Percentiles rank a stretch among this genome's conserved stretches.
Evolutionary conservation across 2,329 filamentous ascomycete genomes (phyloP).

Genomic region (Alternaria sp.): DNA sequence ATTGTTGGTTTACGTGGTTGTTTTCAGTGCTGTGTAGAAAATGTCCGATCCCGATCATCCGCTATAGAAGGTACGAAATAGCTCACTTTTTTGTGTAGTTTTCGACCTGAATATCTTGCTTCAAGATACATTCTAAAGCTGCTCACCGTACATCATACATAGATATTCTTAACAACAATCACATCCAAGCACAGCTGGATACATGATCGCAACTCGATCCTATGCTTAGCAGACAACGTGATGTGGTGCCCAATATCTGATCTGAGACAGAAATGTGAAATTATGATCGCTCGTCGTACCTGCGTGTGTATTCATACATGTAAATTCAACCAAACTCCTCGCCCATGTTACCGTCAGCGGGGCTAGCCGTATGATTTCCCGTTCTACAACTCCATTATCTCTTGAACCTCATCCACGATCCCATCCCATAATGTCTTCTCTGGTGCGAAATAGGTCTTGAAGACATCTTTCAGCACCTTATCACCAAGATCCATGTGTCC

Average conservation of each 20-base stretch:
- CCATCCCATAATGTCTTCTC: slow-evolving; percentile 17
- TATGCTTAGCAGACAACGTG: not conserved
- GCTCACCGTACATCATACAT: no score
- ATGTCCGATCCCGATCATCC: not conserved
- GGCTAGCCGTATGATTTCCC: not conserved
- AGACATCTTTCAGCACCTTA: slow-evolving; percentile 68
- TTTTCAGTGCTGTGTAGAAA: not conserved
- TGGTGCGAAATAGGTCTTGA: slow-evolving; percentile 69
- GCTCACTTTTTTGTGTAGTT: not conserved
- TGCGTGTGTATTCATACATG: not conserved
- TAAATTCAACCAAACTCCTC: not conserved
- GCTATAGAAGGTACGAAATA: not conserved
- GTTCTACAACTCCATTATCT: slow-evolving; percentile 35
- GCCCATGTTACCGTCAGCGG: not conserved
- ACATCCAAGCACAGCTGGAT: not conserved
- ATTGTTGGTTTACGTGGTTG: not conserved
- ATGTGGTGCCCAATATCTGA: not conserved
- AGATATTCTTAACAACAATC: not conserved
- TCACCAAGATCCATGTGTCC: slow-evolving; percentile 83
- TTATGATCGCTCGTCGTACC: not conserved
- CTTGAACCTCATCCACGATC: slow-evolving; percentile 19
- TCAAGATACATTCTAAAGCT: accelerated
- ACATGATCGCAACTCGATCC: no score
- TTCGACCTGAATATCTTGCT: not conserved
- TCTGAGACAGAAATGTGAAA: not conserved